A percentile compares a stretch with the other conserved stretches of the same genome.
phyloP scores from a whole-genome alignment of 1,139 yeast species.

The Lodderomyces elongisporus region DNA sequence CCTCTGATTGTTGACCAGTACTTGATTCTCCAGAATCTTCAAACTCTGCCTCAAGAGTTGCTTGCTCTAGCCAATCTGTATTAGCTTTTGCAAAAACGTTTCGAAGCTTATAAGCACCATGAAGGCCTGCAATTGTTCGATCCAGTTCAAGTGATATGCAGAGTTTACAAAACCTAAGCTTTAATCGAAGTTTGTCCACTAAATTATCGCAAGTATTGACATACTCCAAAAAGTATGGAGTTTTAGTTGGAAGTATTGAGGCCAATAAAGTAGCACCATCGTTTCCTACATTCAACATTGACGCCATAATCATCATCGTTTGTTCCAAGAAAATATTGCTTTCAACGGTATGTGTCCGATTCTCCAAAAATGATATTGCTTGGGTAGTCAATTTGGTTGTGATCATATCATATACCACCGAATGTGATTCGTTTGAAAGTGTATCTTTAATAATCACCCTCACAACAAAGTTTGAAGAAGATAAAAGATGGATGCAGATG shows the following conservation, averaged over 20 bases:
- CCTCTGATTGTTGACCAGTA: constrained; percentile 31
- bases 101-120: constrained; percentile 56
- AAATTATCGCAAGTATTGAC: constrained; percentile 30
- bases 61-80: constrained; percentile 65
- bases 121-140: constrained; percentile 32
- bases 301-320: constrained; percentile 31
- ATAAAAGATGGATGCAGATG: constrained; percentile 44
- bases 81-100: constrained; percentile 56
- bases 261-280: constrained; percentile 38
- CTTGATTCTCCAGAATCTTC: constrained; percentile 5
- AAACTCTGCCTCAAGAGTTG: constrained; percentile 35
- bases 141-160: constrained; percentile 45
- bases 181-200: constrained; percentile 42
- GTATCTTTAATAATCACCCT: constrained; percentile 44
- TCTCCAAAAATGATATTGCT: constrained; percentile 24
- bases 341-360: constrained; percentile 24
- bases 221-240: constrained; percentile 28
- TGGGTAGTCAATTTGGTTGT: constrained; percentile 28
- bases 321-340: constrained; percentile 37
- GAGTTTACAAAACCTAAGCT: constrained; percentile 56
- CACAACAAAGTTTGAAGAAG: constrained; percentile 47
- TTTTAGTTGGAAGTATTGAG: constrained; percentile 29
- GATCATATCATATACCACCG: constrained; percentile 36
- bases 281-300: constrained; percentile 32
- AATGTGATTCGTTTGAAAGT: constrained; percentile 43